Evolutionary conservation across 352 stramenopile species (phyloP), one percentile per base, ranked within the genome.

Genomic region (Globisporangium perplexum): DNA sequence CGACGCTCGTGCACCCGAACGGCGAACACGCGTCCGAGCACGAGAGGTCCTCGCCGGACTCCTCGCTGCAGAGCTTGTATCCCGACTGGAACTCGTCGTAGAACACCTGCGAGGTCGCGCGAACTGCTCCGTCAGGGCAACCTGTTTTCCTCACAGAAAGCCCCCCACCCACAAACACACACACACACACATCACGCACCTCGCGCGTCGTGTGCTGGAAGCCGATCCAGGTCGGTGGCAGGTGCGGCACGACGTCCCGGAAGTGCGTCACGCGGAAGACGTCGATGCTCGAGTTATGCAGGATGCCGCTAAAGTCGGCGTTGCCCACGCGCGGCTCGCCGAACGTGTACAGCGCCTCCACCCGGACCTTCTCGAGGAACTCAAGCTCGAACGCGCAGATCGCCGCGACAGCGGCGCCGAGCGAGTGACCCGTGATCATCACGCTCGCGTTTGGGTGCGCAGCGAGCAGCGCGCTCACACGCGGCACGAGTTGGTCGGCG

Each of bases 301-400:
- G 63, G 28, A 69, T 49, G 7, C n/a, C 50, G 48, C 74, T 84
- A 47, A 94, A 94, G 41, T 72, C 68, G 11, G 46, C 53, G 50
- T 91, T 94, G 28, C 84, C 84, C 17, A 89, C 79, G 5, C 84
- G 77, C 2, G 84, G 84, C 23, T 89, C 77, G 33, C 84, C 84
- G 53, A 91, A 94, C 8, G 81, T 90, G 53, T 91, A 83, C 22
- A 94, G 49, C 1, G 62, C 57, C 0, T 63, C 35, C 14, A 92
- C 77, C 1, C 69, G 52, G 4, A 91, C 69, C 23, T 83, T 73
- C 12, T 88, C 65, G 8, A 88, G 47, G 28, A 77, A 72, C 53
- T 78, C 58, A 28, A 94, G 69, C 50, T 94, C 81, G 54, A 92
- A 89, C 24, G 78, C 68, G 33, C 78, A 88, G 47, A 94, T 79